Percentiles rank a stretch among this genome's conserved stretches.
These are phyloP conservation scores for Erigeron philadelphicus DNA, from an alignment of 140 eudicot genomes.

Conservation along the genomic window DNA sequence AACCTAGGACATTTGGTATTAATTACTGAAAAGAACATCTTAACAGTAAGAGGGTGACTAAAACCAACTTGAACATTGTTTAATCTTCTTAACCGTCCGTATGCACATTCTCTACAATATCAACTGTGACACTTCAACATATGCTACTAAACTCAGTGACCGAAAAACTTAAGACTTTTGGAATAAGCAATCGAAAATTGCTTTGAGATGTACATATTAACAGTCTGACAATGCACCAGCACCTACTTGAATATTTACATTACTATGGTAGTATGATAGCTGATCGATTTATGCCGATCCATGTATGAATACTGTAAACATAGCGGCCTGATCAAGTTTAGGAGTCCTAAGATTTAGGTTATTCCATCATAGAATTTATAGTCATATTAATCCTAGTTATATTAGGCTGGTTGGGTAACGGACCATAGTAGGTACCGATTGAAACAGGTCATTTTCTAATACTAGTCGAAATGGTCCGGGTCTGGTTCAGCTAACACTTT, in stretches of 20 bases:
- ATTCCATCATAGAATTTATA: too few relatives aligned
- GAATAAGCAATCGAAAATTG: not conserved
- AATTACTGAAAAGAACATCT: not conserved
- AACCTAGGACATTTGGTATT: not conserved
- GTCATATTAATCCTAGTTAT: too few relatives aligned
- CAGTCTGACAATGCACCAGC: not conserved
- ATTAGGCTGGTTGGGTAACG: too few relatives aligned
- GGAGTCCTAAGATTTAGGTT: too few relatives aligned
- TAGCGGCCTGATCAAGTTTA: not conserved
- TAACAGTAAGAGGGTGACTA: not conserved
- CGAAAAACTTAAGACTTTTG: not conserved
- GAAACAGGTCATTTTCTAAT: too few relatives aligned
- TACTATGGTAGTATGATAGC: not conserved
- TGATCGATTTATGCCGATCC: not conserved
- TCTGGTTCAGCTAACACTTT: too few relatives aligned
- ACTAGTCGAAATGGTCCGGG: too few relatives aligned
- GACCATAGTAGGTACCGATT: too few relatives aligned
- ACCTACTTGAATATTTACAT: conserved; percentile 7
- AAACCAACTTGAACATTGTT: conserved; percentile 8
- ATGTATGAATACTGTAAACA: not conserved
- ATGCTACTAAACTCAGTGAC: too few relatives aligned
- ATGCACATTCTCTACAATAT: too few relatives aligned
- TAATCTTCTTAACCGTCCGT: not conserved
- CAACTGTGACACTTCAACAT: too few relatives aligned
- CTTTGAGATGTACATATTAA: not conserved